These are phyloP conservation scores for Beauveria australis DNA, from an alignment of 2,329 filamentous ascomycete genomes.

Conservation along the genomic window DNA sequence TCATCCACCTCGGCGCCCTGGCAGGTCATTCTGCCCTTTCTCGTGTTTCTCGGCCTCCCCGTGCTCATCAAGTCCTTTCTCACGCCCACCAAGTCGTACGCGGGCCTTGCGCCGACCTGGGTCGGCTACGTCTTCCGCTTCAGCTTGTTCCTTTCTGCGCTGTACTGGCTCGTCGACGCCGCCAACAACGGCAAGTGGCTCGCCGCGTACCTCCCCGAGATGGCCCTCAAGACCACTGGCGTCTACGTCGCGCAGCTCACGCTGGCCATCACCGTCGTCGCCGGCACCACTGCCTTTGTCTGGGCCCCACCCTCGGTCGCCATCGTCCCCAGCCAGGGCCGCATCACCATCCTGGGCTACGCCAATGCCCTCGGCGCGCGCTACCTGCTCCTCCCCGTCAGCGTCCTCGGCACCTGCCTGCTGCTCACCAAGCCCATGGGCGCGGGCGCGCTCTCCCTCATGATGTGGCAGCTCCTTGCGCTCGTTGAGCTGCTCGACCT, in stretches of 20 bases:
- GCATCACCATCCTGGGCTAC: conserved; percentile 79
- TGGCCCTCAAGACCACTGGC: conserved; percentile 62
- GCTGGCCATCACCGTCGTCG: conserved; percentile 71
- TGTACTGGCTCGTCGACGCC: conserved; percentile 84
- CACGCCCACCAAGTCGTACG: conserved; percentile 73
- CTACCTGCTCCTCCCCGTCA: conserved; percentile 75
- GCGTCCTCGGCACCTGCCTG: conserved; percentile 67
- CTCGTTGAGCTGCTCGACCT: conserved; percentile 58
- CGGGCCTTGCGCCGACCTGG: conserved; percentile 78
- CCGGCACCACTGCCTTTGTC: conserved; percentile 75
- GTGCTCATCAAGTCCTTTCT: conserved; percentile 74
- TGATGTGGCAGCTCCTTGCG: conserved; percentile 83
- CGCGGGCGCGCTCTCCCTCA: conserved; percentile 69
- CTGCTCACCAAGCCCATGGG: conserved; percentile 94
- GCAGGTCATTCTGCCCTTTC: conserved; percentile 75
- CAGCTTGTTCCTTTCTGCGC: conserved; percentile 65
- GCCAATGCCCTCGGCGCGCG: conserved; percentile 87
- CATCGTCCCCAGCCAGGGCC: conserved; percentile 49
- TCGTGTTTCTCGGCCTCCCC: conserved; percentile 64
- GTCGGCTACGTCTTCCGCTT: conserved; percentile 71
- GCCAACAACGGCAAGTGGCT: conserved; percentile 84
- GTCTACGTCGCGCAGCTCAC: conserved; percentile 73
- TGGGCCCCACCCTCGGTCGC: conserved; percentile 81
- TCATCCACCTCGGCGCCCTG: conserved; percentile 89
- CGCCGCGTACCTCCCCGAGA: conserved; percentile 41